phyloP scores from a whole-genome alignment of 345 rosid genomes.

The Citrus sp. region DNA sequence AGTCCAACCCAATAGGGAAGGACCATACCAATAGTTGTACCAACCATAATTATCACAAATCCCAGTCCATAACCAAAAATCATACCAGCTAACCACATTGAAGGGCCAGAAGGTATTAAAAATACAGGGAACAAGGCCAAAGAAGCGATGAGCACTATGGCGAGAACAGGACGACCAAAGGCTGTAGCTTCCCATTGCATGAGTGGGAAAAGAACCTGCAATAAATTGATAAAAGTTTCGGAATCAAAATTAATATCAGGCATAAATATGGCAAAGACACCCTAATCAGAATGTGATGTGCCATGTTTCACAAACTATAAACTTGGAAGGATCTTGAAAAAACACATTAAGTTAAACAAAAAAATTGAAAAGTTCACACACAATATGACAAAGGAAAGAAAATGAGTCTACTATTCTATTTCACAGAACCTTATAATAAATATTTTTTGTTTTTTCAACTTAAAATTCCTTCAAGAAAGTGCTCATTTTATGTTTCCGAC shows the following conservation, averaged over 20 bases:
- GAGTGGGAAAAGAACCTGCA: constrained; percentile 79
- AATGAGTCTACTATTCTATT: not conserved
- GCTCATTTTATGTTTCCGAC: not conserved
- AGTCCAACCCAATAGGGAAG: constrained; percentile 81
- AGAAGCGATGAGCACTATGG: constrained; percentile 76
- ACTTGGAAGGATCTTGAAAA: not conserved
- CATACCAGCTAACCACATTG: constrained; percentile 99
- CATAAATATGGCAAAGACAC: not conserved
- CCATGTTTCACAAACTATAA: not conserved
- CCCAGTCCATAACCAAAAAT: constrained; percentile 94
- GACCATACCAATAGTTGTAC: constrained; percentile 92
- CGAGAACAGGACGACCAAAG: constrained; percentile 93
- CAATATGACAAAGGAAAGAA: not conserved
- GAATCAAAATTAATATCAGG: not conserved
- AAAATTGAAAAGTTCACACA: not conserved
- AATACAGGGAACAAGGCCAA: constrained; percentile 92
- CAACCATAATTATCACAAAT: constrained; percentile 87
- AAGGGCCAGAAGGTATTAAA: constrained; percentile 96
- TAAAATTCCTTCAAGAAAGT: not conserved
- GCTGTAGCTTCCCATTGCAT: constrained; percentile 99
- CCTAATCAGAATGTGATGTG: not conserved
- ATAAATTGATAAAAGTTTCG: not conserved
- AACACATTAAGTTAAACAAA: not conserved
- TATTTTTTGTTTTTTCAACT: not conserved
- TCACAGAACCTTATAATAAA: not conserved